Evolutionary conservation across 768 basidiomycete genomes (phyloP).

Genomic region (Mycena filopes): DNA sequence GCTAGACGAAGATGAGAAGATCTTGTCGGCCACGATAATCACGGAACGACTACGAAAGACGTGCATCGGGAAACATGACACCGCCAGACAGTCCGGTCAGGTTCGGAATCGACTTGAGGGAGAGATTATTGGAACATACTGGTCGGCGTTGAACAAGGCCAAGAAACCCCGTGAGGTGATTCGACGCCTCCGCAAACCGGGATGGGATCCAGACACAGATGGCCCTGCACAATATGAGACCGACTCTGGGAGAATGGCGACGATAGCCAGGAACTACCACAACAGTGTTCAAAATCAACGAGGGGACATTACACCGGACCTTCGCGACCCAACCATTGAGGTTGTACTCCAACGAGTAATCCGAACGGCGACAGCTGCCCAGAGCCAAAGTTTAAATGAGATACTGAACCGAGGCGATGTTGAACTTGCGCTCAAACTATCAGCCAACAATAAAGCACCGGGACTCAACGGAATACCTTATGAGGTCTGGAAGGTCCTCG

Average conservation of each 20-base stretch:
- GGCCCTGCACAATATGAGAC: neutral
- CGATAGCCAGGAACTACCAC: slow-evolving; percentile 1
- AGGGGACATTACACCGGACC: neutral
- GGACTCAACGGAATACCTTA: neutral
- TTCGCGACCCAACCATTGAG: neutral
- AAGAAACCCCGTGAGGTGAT: neutral
- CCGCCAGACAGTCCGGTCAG: neutral
- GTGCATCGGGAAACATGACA: neutral
- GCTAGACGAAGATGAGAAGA: neutral
- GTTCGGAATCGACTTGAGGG: slow-evolving; percentile 3
- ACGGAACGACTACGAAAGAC: neutral
- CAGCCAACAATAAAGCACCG: neutral
- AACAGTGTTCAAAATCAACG: neutral
- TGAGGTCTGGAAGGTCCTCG: neutral
- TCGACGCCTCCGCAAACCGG: neutral
- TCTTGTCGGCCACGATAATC: neutral
- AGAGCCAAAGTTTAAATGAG: neutral
- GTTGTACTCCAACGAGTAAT: neutral
- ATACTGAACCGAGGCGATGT: neutral
- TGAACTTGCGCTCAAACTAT: neutral
- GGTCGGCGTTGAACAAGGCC: neutral
- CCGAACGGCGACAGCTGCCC: neutral
- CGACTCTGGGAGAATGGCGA: neutral
- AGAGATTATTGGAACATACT: neutral
- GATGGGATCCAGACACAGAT: neutral